These are phyloP conservation scores for Carex pumila DNA, from an alignment of 176 grass and related monocot genomes.

Conservation along the genomic window DNA sequence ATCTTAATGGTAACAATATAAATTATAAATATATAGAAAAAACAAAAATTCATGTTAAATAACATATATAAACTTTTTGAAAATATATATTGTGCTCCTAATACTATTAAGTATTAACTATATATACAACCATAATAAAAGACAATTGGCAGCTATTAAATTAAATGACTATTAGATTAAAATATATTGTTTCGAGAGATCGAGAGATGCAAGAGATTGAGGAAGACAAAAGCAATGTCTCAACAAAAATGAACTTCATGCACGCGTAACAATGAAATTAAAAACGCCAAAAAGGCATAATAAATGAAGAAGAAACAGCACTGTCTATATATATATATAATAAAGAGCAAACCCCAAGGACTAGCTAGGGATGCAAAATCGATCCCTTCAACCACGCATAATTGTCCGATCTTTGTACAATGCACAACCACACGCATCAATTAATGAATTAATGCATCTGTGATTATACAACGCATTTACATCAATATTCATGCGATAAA, in stretches of 20 bases:
- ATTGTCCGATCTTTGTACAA: constrained; percentile 13
- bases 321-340: not conserved
- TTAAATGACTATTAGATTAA: not conserved
- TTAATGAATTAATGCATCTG: too few species aligned
- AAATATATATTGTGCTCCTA: not conserved
- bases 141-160: not conserved
- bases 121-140: not conserved
- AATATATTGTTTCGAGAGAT: not conserved
- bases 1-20: too few species aligned
- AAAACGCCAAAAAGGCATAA: not conserved
- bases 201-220: not conserved
- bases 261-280: not conserved
- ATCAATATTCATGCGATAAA: too few species aligned
- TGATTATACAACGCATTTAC: too few species aligned
- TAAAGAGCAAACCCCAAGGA: not conserved
- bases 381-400: constrained; percentile 15
- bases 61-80: not conserved
- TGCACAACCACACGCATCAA: not conserved
- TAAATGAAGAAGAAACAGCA: constrained; percentile 3
- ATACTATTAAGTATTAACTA: not conserved
- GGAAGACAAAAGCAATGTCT: constrained; percentile 10
- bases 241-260: not conserved
- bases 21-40: not conserved
- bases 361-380: not conserved
- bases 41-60: not conserved